Evolutionary conservation across 2,329 filamentous ascomycete genomes (phyloP).

Genomic region (Lasiodiplodia citricola): DNA sequence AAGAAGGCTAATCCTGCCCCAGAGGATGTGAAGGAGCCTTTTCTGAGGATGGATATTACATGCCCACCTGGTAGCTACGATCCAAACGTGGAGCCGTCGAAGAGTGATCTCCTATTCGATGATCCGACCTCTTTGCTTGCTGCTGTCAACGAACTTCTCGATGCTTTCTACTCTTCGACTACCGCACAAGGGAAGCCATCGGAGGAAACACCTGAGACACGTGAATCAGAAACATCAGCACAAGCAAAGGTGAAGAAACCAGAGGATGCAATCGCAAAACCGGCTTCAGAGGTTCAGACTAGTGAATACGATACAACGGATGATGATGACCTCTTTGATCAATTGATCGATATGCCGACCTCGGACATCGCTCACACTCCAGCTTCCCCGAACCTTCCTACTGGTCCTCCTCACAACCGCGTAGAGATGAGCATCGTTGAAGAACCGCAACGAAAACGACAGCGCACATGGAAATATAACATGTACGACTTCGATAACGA

Average conservation of each 20-base stretch:
- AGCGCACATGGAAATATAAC: slow-evolving; percentile 39
- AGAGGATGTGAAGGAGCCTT: slow-evolving; percentile 56
- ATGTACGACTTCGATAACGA: slow-evolving; percentile 48
- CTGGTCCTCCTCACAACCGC: neutral
- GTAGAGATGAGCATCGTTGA: neutral
- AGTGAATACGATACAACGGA: neutral
- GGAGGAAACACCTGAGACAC: neutral
- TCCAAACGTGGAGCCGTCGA: slow-evolving; percentile 72
- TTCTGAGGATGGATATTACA: slow-evolving; percentile 67
- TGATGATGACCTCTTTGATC: neutral
- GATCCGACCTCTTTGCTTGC: slow-evolving; percentile 57
- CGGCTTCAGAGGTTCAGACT: neutral
- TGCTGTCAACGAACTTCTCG: slow-evolving; percentile 53
- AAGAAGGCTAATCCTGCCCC: slow-evolving; percentile 35
- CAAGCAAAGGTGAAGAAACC: neutral
- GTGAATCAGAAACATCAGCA: neutral
- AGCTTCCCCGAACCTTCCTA: neutral
- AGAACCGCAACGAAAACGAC: slow-evolving; percentile 16
- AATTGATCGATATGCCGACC: neutral
- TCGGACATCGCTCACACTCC: neutral
- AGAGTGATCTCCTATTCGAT: slow-evolving; percentile 73
- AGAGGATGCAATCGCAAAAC: slow-evolving; percentile 28
- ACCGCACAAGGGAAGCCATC: slow-evolving; percentile 29
- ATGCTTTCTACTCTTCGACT: slow-evolving; percentile 37
- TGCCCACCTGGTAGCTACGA: slow-evolving; percentile 71